phyloP scores from a whole-genome alignment of 306 rosid species.

The Begonia peltatifolia region DNA sequence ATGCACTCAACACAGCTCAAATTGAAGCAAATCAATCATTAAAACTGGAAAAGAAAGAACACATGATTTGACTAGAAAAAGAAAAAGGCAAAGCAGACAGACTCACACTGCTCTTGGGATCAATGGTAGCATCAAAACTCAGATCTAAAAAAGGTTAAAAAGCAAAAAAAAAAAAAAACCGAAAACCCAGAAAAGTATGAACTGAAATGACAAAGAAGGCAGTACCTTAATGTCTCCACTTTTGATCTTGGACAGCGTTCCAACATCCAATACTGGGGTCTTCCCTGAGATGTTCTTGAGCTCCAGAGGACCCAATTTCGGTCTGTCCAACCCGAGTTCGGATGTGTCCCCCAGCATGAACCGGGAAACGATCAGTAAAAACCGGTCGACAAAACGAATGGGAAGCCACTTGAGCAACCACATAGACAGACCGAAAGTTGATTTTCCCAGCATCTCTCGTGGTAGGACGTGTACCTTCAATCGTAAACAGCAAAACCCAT shows the following conservation, averaged over 20 bases:
- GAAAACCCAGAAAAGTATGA: background rate
- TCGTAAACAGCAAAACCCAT: too few relatives aligned
- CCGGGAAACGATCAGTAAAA: constrained; percentile 58
- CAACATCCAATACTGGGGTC: constrained; percentile 94
- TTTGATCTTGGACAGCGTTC: constrained; percentile 90
- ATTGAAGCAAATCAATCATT: background rate
- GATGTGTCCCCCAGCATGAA: constrained; percentile 77
- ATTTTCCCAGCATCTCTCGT: constrained; percentile 95
- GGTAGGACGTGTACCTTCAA: constrained; percentile 92
- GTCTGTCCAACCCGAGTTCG: constrained; percentile 70
- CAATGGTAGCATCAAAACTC: background rate
- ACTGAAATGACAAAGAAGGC: constrained; percentile 5
- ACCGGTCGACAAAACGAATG: constrained; percentile 52
- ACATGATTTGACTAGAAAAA: constrained; percentile 11
- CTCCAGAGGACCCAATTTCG: constrained; percentile 76
- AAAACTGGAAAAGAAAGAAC: background rate
- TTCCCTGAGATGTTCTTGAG: constrained; percentile 86
- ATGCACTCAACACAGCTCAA: background rate
- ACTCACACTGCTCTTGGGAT: constrained; percentile 1
- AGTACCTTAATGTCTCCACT: constrained; percentile 76
- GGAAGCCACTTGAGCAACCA: constrained; percentile 96
- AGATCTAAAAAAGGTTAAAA: background rate
- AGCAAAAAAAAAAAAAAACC: background rate
- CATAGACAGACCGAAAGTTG: constrained; percentile 99
- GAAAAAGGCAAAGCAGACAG: constrained; percentile 8